Evolutionary conservation across 2,329 filamentous ascomycete species (phyloP).

Genomic region (Stachybotrys chlorohalonatus): DNA sequence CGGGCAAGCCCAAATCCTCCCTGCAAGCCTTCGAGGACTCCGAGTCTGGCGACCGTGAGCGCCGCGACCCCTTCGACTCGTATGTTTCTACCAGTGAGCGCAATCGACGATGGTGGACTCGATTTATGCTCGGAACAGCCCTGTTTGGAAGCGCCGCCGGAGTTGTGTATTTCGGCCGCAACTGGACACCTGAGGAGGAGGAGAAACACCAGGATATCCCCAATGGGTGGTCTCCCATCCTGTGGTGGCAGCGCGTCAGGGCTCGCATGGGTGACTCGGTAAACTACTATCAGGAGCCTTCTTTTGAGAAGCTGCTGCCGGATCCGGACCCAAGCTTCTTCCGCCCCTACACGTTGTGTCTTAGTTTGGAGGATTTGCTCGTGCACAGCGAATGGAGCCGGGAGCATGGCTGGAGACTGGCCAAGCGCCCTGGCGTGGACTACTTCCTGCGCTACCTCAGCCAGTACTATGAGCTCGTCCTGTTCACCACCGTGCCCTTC

Average conservation of each 20-base stretch:
- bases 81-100: slow-evolving; percentile 90
- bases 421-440: slow-evolving; percentile 90
- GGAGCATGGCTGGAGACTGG: slow-evolving; percentile 89
- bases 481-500: slow-evolving; percentile 85
- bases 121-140: slow-evolving; percentile 60
- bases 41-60: slow-evolving; percentile 19
- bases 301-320: slow-evolving; percentile 86
- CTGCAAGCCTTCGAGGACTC: slow-evolving; percentile 28
- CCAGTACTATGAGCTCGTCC: slow-evolving; percentile 95
- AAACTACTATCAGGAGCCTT: slow-evolving; percentile 91
- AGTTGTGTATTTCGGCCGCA: slow-evolving; percentile 70
- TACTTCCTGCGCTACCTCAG: slow-evolving; percentile 96
- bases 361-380: slow-evolving; percentile 88
- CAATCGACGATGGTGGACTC: slow-evolving; percentile 66
- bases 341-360: slow-evolving; percentile 83
- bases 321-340: slow-evolving; percentile 70
- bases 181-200: slow-evolving; percentile 77
- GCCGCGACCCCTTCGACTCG: slow-evolving; percentile 53
- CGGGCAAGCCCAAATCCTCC: slow-evolving; percentile 20
- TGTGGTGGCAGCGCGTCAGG: slow-evolving; percentile 74
- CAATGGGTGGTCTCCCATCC: slow-evolving; percentile 64
- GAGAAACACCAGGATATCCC: slow-evolving; percentile 60
- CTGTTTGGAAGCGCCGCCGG: slow-evolving; percentile 47
- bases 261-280: slow-evolving; percentile 68
- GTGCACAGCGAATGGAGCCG: slow-evolving; percentile 92